These are phyloP conservation scores for Cystofilobasidium bisporidii DNA, from an alignment of 768 basidiomycete species.

Conservation along the genomic window DNA sequence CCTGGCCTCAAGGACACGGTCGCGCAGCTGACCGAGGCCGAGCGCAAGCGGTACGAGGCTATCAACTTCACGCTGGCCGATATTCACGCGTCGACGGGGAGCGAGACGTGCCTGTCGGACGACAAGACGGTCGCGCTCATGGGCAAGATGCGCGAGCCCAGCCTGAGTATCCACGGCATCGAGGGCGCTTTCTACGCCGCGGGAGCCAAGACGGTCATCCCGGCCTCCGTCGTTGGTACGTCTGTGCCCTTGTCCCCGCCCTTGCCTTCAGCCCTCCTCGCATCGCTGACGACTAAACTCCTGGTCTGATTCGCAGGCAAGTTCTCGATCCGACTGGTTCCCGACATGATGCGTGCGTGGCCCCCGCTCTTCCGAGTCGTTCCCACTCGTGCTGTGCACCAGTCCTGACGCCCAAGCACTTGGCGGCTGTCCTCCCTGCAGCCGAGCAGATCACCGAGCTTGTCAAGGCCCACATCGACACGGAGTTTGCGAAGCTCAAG, in stretches of 20 bases:
- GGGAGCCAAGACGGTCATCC: constrained; percentile 79
- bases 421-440: constrained; percentile 30
- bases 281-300: neutral
- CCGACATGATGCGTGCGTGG: constrained; percentile 53
- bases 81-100: constrained; percentile 18
- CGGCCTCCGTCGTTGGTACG: constrained; percentile 54
- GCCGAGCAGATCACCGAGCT: constrained; percentile 63
- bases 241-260: neutral
- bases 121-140: constrained; percentile 68
- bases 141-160: constrained; percentile 83
- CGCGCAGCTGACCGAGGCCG: constrained; percentile 58
- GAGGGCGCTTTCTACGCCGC: constrained; percentile 82
- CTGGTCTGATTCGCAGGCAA: constrained; percentile 60
- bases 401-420: no score
- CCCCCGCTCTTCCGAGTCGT: neutral
- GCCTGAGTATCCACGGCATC: constrained; percentile 85
- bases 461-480: constrained; percentile 58
- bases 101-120: constrained; percentile 58
- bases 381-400: neutral
- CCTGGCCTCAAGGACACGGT: constrained; percentile 85
- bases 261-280: no score
- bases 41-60: constrained; percentile 49
- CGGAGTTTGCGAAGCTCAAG: constrained; percentile 73
- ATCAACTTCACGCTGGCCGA: constrained; percentile 30
- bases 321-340: constrained; percentile 88